phyloP scores from a whole-genome alignment of 495 filamentous ascomycete species.

The Penicillium fimorum region DNA sequence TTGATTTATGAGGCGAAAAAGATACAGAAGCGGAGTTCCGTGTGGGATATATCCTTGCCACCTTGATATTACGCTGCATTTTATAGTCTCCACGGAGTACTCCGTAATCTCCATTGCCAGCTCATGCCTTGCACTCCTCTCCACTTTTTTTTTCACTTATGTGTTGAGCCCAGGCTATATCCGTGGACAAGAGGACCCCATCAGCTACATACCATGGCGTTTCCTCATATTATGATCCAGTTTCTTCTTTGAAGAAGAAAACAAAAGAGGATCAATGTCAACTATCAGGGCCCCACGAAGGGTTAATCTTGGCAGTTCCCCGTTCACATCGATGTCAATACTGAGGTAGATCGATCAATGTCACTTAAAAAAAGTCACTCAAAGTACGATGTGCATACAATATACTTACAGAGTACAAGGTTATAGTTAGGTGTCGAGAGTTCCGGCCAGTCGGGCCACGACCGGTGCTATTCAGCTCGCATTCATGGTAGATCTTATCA shows the following conservation, averaged over 20 bases:
- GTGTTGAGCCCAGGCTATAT: neutral
- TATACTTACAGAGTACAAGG: neutral
- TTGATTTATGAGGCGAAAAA: neutral
- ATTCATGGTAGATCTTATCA: neutral
- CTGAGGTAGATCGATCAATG: neutral
- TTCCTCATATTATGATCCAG: neutral
- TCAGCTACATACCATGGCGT: neutral
- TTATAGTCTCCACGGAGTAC: neutral
- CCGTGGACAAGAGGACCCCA: neutral
- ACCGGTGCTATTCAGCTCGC: slow-evolving; percentile 5
- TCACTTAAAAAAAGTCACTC: neutral
- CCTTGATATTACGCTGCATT: neutral
- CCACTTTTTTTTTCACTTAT: neutral
- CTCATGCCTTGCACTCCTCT: neutral
- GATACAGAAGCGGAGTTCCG: neutral
- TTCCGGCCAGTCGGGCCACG: slow-evolving; percentile 4
- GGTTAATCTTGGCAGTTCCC: neutral
- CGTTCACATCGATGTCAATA: neutral
- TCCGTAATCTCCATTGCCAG: neutral
- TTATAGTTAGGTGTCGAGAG: neutral
- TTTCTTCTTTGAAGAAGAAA: neutral
- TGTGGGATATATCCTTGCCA: neutral
- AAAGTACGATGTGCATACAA: neutral
- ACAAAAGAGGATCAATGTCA: neutral
- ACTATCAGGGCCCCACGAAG: neutral